Evolutionary conservation across 768 basidiomycete species (phyloP), one percentile per base, ranked within the genome.

Genomic region (Hypholoma fasciculare): DNA sequence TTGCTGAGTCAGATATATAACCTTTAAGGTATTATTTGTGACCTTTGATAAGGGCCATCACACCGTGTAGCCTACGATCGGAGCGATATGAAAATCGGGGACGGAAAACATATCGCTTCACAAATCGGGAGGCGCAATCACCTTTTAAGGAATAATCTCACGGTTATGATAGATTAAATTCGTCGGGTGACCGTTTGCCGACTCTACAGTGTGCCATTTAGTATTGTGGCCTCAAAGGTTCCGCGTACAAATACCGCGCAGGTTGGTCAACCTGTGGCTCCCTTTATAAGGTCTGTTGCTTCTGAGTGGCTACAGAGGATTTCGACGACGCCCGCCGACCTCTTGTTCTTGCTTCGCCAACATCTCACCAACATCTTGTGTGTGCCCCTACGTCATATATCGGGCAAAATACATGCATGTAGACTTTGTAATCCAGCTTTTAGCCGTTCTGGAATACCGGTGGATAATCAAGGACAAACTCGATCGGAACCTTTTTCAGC

Each of bases 131-230:
- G 44, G 43, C 23, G 27, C 3, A 17, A 16, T 14, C 54, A 17
- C 44, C 54, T 37, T 54, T 37, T 54, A 54, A 19, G 54, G 54
- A 54, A 30, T 34, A 27, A 37, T 54, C 44, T 13, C 54, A 54
- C 44, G 44, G 20, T 47, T 19, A 23, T 54, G 54, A 54, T 54
- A 37, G 44, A 54, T 46, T 54, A 47, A 54, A 54, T n/a, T 19
- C 38, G 16, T 54, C 12, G 53, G 47, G 11, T 48, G 13, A 26
- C 23, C 23, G 12, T 44, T 16, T 17, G 40, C 40, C 16, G 16
- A 17, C 40, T 42, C 13, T 42, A 12, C 40, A 42, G 40, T 42
- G 11, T 42, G 40, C 5, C 9, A 34, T 5, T 39, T 5, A 12
- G n/a, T n/a, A 42, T 14, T 6, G 40, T 42, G 40, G 40, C 7